Base-by-base conservation (phyloP, 306 rosid species). In the Rosa rugosa region DNA sequence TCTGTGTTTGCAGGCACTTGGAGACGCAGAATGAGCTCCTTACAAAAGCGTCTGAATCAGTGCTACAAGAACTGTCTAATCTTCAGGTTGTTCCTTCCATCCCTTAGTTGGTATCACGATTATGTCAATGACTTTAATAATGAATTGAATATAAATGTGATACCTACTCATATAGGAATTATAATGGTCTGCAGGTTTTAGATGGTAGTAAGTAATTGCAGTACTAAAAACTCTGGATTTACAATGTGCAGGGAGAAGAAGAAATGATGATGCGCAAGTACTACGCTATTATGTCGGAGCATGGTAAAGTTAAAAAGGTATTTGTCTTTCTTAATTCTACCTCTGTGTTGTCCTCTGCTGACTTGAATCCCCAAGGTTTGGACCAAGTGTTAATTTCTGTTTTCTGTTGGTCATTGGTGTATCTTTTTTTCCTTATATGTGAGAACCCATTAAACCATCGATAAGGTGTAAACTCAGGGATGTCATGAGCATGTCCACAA, bases 231-330 rank as follows among this genome's bases (percentile, higher is more conserved):
- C 31, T 76, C 5, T 20, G 66, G 38, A n/a, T 60, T 42, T 77
- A 59, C n/a, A 80, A 64, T 73, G 40, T 74, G 75, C 71, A 84
- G 91, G 89, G 82, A n/a, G 91, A 83, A 83, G 91, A 88, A 80
- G 89, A 85, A 79, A 88, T 85, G 91, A 79, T 88, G 69, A 85
- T 83, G 91, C 84, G 84, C 62, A 88, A 88, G 46, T 86, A 83
- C 23, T 86, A 84, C 11, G 85, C 84, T 69, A 82, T 88, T n/a
- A 82, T 84, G 89, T 71, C 81, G 5, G 78, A 83, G 66, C 86
- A 77, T 71, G 88, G 85, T 77, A 71, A 84, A 73, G 38, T 72
- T 5, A 78, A 83, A 72, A 85, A 80, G 84, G 88, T 80, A 47
- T 44, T 31, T 0, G 16, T 62, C 60, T 63, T 46, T 62, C 56